Evolutionary conservation across 2,329 filamentous ascomycete species (phyloP), one percentile per base, ranked within the genome.

Genomic region (Drechslerella coelobrocha): DNA sequence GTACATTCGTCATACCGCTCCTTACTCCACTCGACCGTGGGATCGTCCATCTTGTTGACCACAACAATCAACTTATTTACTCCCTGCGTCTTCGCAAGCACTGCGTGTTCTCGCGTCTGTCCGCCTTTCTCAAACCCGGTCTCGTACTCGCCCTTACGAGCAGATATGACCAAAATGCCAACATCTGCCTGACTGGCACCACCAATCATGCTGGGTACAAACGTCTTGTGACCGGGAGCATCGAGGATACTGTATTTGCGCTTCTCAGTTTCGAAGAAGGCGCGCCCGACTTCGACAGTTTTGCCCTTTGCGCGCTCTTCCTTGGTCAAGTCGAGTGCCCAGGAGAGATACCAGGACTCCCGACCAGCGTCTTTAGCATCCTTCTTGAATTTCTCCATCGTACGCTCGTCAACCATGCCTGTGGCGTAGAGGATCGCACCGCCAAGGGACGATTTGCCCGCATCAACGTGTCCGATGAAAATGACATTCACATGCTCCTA

Each of bases 11-110:
- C 88, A 82, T 91, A 99, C 62, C 94, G 88, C 41, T 90, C 90
- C 76, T 97, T 87, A 60, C 90, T 94, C 95, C 95, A 99, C 77
- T 96, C 86, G 55, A 99, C 95, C 1, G 94, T 99, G 9, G 89
- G 83, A 78, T 99, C 94, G 78, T 99, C 94, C 95, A 99, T 99
- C 84, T 99, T 99, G 86, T 99, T 99, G 78, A 97, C 92, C 57
- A 85, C 94, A 27, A 99, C 88, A 48, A 97, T 84, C 61, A 99
- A 85, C 82, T 97, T 97, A 84, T 96, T 96, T 69, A 99, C 94
- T 81, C 94, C 94, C 79, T 96, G 93, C 0, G 95, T 99, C 82
- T 97, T 96, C 75, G 95, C 95, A 78, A 99, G 84, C 83, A 99
- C 91, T 62, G 95, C 94, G 81, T 97, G 93, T 85, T 99, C 94